Evolutionary conservation across 345 rosid genomes (phyloP).

Genomic region (Schrenkiella parvula): DNA sequence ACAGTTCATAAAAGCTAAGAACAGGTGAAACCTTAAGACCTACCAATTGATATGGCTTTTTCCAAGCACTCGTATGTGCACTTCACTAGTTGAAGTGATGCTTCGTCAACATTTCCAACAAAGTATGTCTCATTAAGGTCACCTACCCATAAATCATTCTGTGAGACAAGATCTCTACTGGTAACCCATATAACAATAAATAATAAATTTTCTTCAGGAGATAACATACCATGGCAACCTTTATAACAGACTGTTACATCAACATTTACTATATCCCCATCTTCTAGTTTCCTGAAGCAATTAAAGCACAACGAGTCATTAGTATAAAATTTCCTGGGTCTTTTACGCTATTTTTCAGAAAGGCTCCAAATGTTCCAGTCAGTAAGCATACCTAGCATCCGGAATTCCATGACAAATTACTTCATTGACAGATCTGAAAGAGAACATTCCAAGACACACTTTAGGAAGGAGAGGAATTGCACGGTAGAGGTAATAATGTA

Average conservation of each 20-base stretch:
- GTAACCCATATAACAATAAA: background rate
- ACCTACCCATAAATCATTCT: constrained; percentile 43
- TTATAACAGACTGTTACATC: constrained; percentile 85
- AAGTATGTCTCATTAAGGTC: constrained; percentile 95
- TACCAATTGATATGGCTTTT: constrained; percentile 86
- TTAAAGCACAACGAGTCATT: constrained; percentile 1
- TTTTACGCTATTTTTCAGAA: background rate
- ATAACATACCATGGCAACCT: constrained; percentile 84
- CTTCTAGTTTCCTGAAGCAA: constrained; percentile 73
- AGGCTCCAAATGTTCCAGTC: background rate
- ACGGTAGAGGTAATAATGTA: constrained; percentile 8
- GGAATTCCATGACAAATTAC: constrained; percentile 99
- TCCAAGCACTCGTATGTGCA: constrained; percentile 92
- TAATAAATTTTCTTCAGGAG: background rate
- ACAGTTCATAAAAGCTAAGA: background rate
- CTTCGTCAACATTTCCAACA: constrained; percentile 93
- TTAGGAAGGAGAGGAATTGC: constrained; percentile 13
- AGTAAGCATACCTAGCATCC: constrained; percentile 70
- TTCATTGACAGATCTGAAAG: constrained; percentile 90
- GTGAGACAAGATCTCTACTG: background rate
- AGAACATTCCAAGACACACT: background rate
- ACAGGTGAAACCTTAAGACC: constrained; percentile 11
- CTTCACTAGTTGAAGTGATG: constrained; percentile 73
- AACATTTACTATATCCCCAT: constrained; percentile 91
- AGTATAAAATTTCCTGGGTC: background rate